A percentile compares a stretch with the other conserved stretches of the same genome.
These are phyloP conservation scores for Mediolabrus comicus DNA, from an alignment of 108 stramenopile species.

Conservation along the genomic window DNA sequence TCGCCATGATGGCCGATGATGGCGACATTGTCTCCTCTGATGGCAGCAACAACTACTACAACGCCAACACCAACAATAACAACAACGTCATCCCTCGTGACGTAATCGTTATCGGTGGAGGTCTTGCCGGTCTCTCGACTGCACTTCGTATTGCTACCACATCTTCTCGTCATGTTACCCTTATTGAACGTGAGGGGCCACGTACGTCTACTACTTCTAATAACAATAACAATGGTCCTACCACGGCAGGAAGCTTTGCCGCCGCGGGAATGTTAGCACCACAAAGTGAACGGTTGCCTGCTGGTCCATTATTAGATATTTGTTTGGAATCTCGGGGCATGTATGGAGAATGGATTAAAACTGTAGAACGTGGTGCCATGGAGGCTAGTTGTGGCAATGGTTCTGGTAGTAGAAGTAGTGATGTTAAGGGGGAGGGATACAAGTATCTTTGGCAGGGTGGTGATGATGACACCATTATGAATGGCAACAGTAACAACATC, in stretches of 20 bases:
- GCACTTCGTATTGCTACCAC: conserved; percentile 66
- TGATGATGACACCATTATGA: conserved; percentile 5
- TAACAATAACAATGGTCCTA: neutral
- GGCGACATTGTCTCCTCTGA: neutral
- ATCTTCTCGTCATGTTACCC: conserved; percentile 67
- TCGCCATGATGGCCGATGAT: neutral
- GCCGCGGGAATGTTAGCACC: conserved; percentile 90
- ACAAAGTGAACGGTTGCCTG: conserved; percentile 83
- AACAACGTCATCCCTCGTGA: conserved; percentile 42
- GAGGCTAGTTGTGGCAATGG: conserved; percentile 39
- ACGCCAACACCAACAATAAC: neutral
- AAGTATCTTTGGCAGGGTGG: conserved; percentile 47
- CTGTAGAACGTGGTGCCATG: conserved; percentile 64
- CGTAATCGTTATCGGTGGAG: conserved; percentile 74
- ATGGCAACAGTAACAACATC: neutral
- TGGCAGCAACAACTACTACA: neutral
- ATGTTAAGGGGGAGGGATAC: conserved; percentile 39
- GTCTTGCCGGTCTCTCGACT: conserved; percentile 76
- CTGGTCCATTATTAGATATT: conserved; percentile 79
- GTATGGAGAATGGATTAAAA: conserved; percentile 71
- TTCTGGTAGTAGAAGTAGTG: neutral
- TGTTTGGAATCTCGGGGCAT: conserved; percentile 73
- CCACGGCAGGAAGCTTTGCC: conserved; percentile 58
- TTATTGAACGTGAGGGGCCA: conserved; percentile 60
- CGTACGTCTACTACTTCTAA: neutral